These are phyloP conservation scores for Mayamaea pseudoterrestris DNA, from an alignment of 108 stramenopile species.

Conservation along the genomic window DNA sequence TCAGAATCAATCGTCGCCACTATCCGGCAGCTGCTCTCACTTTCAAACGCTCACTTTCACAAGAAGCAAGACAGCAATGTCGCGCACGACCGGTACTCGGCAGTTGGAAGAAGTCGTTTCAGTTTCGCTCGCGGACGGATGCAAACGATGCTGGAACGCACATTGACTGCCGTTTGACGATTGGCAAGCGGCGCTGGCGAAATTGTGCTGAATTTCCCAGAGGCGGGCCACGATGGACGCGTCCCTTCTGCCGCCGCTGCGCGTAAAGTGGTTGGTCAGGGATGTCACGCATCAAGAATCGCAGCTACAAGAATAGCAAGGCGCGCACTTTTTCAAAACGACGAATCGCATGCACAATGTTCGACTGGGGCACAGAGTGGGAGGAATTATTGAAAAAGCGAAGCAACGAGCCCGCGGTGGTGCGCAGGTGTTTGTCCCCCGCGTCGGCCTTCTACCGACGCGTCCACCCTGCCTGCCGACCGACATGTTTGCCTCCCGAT, in stretches of 20 bases:
- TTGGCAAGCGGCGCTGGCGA: neutral
- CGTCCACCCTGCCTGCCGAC: neutral
- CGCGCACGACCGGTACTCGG: too few relatives aligned
- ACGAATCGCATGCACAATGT: neutral
- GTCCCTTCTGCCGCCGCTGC: neutral
- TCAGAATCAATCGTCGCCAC: too few relatives aligned
- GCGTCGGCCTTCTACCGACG: constrained; percentile 4
- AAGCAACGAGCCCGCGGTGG: neutral
- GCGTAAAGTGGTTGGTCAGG: neutral
- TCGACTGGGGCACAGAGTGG: constrained; percentile 6
- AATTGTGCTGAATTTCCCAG: neutral
- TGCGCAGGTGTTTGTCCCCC: neutral
- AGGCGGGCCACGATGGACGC: neutral
- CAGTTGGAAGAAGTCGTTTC: too few relatives aligned
- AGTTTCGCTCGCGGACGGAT: too few relatives aligned
- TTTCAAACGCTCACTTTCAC: too few relatives aligned
- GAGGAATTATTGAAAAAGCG: neutral
- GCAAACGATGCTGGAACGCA: too few relatives aligned
- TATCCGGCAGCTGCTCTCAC: too few relatives aligned
- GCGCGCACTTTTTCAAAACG: neutral
- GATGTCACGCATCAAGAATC: neutral
- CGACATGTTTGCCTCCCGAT: neutral
- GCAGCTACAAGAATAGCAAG: neutral
- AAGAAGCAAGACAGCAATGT: too few relatives aligned
- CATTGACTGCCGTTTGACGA: neutral